phyloP scores from a whole-genome alignment of 148 eudicot species.

The Rhododendron mucronatum region DNA sequence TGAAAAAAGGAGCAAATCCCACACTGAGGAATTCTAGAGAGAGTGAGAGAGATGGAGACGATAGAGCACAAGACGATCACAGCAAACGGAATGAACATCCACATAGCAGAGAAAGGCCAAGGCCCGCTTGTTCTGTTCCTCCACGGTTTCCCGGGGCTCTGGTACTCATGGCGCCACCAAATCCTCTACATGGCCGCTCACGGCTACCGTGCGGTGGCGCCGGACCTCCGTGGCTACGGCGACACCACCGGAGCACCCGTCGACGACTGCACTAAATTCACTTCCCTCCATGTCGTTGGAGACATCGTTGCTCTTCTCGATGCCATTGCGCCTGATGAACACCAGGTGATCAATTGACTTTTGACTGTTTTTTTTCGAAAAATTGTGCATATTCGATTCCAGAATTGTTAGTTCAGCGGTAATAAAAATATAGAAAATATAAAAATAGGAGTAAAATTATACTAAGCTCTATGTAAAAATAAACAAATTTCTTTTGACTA shows the following conservation, averaged over 20 bases:
- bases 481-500: too few species aligned
- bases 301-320: constrained; percentile 16
- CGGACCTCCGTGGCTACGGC: constrained; percentile 40
- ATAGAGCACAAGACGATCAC: constrained; percentile 8
- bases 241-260: constrained; percentile 36
- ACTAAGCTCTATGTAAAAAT: too few species aligned
- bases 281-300: constrained; percentile 19
- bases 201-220: constrained; percentile 38
- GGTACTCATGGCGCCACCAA: constrained; percentile 31
- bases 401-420: too few species aligned
- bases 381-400: too few species aligned
- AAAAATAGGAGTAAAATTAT: too few species aligned
- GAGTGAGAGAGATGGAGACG: constrained; percentile 22
- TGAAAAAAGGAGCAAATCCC: too few species aligned
- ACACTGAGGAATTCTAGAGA: not conserved
- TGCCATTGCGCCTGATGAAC: constrained; percentile 19
- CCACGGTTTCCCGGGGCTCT: constrained; percentile 19
- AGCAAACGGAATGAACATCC: constrained; percentile 31
- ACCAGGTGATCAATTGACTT: not conserved
- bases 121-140: constrained; percentile 32
- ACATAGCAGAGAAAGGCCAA: constrained; percentile 32
- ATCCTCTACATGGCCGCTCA: constrained; percentile 21
- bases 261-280: constrained; percentile 16
- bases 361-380: not conserved
- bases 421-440: too few species aligned